Conservation (phyloP, 768 basidiomycete genomes). For the Calocybe gangraenosa region DNA sequence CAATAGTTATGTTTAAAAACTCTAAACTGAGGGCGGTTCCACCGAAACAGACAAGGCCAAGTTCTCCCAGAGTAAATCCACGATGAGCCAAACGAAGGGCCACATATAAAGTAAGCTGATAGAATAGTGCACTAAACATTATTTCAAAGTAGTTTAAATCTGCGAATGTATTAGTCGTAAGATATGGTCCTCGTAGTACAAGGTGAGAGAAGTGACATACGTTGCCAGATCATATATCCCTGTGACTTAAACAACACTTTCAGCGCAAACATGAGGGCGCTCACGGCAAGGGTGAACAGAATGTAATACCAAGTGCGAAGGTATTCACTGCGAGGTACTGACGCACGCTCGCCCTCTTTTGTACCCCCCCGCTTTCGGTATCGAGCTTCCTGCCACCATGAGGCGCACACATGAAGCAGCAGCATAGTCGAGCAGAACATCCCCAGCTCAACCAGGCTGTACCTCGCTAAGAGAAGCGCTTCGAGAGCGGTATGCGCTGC, state of each 20-base stretch:
- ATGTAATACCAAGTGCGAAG: constrained; percentile 60
- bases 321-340: constrained; percentile 72
- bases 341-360: constrained; percentile 66
- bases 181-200: neutral
- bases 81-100: constrained; percentile 87
- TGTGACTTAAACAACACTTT: constrained; percentile 40
- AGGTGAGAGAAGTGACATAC: constrained; percentile 34
- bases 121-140: constrained; percentile 69
- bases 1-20: constrained; percentile 77
- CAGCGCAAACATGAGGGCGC: constrained; percentile 42
- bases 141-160: constrained; percentile 80
- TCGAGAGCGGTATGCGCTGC: constrained; percentile 41
- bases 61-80: constrained; percentile 94
- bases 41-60: constrained; percentile 85
- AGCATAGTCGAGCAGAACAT: constrained; percentile 79
- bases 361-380: constrained; percentile 32
- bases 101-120: constrained; percentile 88
- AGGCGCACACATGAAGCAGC: constrained; percentile 74
- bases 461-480: constrained; percentile 64
- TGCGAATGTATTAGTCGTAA: constrained; percentile 25
- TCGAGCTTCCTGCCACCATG: constrained; percentile 67
- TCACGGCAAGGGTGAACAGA: constrained; percentile 56
- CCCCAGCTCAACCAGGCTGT: constrained; percentile 72
- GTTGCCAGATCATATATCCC: constrained; percentile 62
- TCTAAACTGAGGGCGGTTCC: constrained; percentile 87